These are phyloP conservation scores for Aureobasidium sp. DNA, from an alignment of 2,329 filamentous ascomycete genomes.

Conservation along the genomic window DNA sequence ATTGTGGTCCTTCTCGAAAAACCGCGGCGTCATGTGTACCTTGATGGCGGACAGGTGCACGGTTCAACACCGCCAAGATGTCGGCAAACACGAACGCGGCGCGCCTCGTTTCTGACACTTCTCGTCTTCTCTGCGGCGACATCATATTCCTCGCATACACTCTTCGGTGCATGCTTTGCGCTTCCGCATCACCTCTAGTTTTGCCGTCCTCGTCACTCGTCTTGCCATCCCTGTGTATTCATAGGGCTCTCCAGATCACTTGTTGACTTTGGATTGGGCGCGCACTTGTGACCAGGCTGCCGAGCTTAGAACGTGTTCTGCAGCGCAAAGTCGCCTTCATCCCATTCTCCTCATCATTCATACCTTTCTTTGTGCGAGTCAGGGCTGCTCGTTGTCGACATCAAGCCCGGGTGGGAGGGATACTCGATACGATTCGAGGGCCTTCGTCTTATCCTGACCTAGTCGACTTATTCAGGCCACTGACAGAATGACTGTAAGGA, in stretches of 20 bases:
- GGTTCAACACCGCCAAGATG: neutral
- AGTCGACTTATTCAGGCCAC: neutral
- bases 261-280: slow-evolving; percentile 13
- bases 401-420: slow-evolving; percentile 15
- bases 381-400: slow-evolving; percentile 10
- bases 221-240: slow-evolving; percentile 10
- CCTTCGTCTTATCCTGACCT: neutral
- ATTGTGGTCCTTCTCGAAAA: neutral
- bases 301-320: slow-evolving; percentile 4
- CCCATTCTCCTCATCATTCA: neutral
- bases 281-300: slow-evolving; percentile 10
- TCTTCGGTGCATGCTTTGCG: neutral
- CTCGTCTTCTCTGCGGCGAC: neutral
- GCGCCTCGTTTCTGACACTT: neutral
- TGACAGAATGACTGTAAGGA: neutral
- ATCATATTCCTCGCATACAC: neutral
- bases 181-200: neutral
- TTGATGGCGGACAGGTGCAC: neutral
- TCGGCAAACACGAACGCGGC: neutral
- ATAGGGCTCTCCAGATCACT: slow-evolving; percentile 12
- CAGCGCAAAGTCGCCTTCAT: neutral
- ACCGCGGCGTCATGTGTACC: neutral
- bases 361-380: neutral
- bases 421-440: slow-evolving; percentile 12
- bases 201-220: slow-evolving; percentile 8